A percentile compares a stretch with the other conserved stretches of the same genome.
phyloP scores from a whole-genome alignment of 2,329 filamentous ascomycete genomes.

The Aspergillus tanneri region DNA sequence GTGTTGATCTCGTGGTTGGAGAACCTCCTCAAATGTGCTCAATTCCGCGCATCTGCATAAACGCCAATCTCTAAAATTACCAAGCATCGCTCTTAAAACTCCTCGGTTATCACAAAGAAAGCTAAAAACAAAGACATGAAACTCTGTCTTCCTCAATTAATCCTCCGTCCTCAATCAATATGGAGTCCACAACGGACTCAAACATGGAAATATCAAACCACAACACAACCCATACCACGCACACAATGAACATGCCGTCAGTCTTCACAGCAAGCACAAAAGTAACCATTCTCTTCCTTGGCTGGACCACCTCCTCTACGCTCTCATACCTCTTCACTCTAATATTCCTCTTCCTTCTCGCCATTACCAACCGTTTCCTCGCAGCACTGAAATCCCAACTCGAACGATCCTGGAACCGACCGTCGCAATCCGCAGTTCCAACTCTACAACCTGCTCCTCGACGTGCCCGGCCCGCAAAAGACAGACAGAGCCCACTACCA shows the following conservation, averaged over 20 bases:
- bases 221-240: not conserved
- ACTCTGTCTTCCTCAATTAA: not conserved
- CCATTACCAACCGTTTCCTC: slow-evolving; percentile 12
- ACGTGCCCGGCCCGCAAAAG: not conserved
- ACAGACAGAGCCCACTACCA: slow-evolving; percentile 10
- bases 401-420: not conserved
- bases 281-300: slow-evolving; percentile 13
- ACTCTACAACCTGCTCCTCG: not conserved
- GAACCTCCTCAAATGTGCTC: not conserved
- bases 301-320: slow-evolving; percentile 12
- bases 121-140: too few species aligned
- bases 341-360: slow-evolving; percentile 6
- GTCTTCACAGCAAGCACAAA: slow-evolving; percentile 11
- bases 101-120: not conserved
- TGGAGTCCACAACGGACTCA: not conserved
- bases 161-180: not conserved
- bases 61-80: not conserved
- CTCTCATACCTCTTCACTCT: slow-evolving; percentile 12
- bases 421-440: not conserved
- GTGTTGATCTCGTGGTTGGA: not conserved
- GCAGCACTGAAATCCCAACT: slow-evolving; percentile 9
- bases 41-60: not conserved
- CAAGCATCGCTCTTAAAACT: not conserved
- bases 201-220: not conserved
- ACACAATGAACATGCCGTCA: slow-evolving; percentile 8